phyloP scores from a whole-genome alignment of 306 rosid species.

The Prunus campanulata region DNA sequence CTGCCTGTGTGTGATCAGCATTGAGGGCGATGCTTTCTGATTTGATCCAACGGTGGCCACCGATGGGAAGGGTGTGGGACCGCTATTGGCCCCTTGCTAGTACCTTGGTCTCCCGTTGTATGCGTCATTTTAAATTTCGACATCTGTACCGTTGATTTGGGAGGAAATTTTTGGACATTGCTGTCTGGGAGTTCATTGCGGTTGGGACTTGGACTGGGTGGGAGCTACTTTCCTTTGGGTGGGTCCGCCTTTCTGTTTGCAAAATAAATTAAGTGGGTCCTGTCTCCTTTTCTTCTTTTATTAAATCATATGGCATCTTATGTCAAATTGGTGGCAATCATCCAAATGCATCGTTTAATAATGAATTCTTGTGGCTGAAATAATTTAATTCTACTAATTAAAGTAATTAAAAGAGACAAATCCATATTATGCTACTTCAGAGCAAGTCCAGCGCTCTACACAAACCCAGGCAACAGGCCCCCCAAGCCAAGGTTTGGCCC shows the following conservation, averaged over 20 bases:
- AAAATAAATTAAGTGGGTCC: too few relatives aligned
- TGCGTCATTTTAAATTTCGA: neutral
- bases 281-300: too few relatives aligned
- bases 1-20: neutral
- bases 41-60: conserved; percentile 1
- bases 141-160: conserved; percentile 26
- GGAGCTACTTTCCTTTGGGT: neutral
- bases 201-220: neutral
- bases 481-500: too few relatives aligned
- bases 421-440: too few relatives aligned
- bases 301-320: too few relatives aligned
- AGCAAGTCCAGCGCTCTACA: too few relatives aligned
- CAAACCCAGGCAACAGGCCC: too few relatives aligned
- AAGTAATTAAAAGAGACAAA: too few relatives aligned
- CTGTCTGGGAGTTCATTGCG: neutral
- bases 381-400: too few relatives aligned
- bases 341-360: too few relatives aligned
- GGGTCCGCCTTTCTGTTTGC: neutral
- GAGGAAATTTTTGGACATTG: neutral
- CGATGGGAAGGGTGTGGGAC: conserved; percentile 14
- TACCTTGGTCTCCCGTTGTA: neutral
- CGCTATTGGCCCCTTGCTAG: neutral
- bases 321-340: neutral
- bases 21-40: conserved; percentile 5
- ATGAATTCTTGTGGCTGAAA: too few relatives aligned